A percentile compares a stretch with the other conserved stretches of the same genome.
Conservation (phyloP, 768 basidiomycete genomes). For the Guyanaporus albipodus region DNA sequence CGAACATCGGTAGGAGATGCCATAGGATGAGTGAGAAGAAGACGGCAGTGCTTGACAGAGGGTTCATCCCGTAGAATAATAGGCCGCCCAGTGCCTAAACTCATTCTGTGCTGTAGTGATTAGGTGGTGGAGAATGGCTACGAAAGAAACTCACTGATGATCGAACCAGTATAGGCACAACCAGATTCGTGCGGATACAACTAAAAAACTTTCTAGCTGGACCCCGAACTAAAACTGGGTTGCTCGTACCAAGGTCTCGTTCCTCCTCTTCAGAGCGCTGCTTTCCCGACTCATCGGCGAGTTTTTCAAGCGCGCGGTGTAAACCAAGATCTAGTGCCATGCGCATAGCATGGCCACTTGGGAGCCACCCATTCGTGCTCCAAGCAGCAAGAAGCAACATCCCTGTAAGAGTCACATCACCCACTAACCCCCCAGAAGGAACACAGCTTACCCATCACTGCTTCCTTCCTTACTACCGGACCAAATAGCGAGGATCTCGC, state of each 20-base stretch:
- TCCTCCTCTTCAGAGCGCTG: conserved; percentile 77
- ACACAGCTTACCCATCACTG: conserved; percentile 69
- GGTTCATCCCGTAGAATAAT: conserved; percentile 86
- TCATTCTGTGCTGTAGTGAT: conserved; percentile 55
- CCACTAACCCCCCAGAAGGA: conserved; percentile 1
- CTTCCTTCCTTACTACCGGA: conserved; percentile 91
- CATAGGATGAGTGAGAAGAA: conserved; percentile 83
- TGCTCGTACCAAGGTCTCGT: conserved; percentile 67
- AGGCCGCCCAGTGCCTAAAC: conserved; percentile 86
- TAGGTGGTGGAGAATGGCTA: neutral
- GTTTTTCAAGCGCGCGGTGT: conserved; percentile 87
- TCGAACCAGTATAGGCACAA: conserved; percentile 95
- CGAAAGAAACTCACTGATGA: conserved; percentile 66
- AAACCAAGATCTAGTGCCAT: conserved; percentile 94
- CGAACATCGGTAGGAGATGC: conserved; percentile 86
- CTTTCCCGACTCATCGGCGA: conserved; percentile 68
- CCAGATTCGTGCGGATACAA: conserved; percentile 92
- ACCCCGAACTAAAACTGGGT: neutral
- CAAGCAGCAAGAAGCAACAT: conserved; percentile 91
- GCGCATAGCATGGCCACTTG: conserved; percentile 92
- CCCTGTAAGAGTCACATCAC: conserved; percentile 40
- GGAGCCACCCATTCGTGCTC: conserved; percentile 94
- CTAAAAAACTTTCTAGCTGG: conserved; percentile 35
- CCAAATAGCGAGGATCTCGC: conserved; percentile 92
- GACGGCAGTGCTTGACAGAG: conserved; percentile 79